These are phyloP conservation scores for Dothideomycetes sp. DNA, from an alignment of 2,329 filamentous ascomycete genomes.

Conservation along the genomic window DNA sequence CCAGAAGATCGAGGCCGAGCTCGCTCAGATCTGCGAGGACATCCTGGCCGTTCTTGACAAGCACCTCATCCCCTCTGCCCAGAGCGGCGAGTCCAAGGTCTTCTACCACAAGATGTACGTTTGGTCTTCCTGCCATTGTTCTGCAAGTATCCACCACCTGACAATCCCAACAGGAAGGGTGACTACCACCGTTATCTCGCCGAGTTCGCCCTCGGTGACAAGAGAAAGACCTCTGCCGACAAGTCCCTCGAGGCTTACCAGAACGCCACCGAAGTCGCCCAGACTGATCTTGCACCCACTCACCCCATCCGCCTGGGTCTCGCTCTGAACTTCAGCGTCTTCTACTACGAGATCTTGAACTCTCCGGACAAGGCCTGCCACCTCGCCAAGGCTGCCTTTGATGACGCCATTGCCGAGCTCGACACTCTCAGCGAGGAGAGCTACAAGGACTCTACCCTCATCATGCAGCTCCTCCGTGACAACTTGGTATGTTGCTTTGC, in stretches of 20 bases:
- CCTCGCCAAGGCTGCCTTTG: constrained; percentile 89
- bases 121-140: constrained; percentile 3
- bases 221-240: constrained; percentile 89
- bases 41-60: constrained; percentile 90
- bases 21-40: constrained; percentile 95
- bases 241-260: constrained; percentile 97
- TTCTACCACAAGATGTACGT: constrained; percentile 99
- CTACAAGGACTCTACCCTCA: constrained; percentile 98
- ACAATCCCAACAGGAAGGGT: constrained; percentile 64
- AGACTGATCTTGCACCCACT: constrained; percentile 79
- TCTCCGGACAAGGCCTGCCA: constrained; percentile 97
- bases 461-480: constrained; percentile 97
- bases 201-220: constrained; percentile 89
- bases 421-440: constrained; percentile 96
- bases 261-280: constrained; percentile 78
- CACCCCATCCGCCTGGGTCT: constrained; percentile 89
- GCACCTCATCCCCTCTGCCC: constrained; percentile 86
- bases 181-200: constrained; percentile 99
- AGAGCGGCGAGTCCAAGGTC: constrained; percentile 96
- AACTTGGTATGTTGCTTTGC: constrained; percentile 56
- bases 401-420: constrained; percentile 95
- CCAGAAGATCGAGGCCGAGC: constrained; percentile 93
- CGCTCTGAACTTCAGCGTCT: constrained; percentile 93
- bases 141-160: neutral
- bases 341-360: constrained; percentile 99